These are phyloP conservation scores for Ascochyta rabiei DNA, from an alignment of 2,329 filamentous ascomycete species.

Conservation along the genomic window DNA sequence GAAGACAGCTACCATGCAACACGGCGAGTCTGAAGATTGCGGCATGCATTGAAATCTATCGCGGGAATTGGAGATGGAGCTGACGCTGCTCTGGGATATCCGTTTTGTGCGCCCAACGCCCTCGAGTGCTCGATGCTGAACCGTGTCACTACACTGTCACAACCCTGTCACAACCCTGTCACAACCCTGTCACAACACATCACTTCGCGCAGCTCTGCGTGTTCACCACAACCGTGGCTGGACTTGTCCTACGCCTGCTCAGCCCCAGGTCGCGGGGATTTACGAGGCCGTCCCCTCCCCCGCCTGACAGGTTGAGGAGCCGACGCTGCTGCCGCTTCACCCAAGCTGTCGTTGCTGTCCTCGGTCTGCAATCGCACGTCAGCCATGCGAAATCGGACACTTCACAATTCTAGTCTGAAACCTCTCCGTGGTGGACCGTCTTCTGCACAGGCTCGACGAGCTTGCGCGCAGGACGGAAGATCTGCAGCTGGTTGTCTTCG, in stretches of 20 bases:
- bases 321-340: not conserved
- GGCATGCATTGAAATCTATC: not conserved
- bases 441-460: conserved; percentile 46
- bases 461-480: conserved; percentile 61
- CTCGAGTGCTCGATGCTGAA: not conserved
- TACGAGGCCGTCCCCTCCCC: not conserved
- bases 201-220: not conserved
- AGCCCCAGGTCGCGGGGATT: not conserved
- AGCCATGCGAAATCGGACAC: not conserved
- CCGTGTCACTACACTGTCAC: too few species aligned
- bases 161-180: too few species aligned
- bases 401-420: conserved; percentile 41
- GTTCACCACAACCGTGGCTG: not conserved
- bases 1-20: too few species aligned
- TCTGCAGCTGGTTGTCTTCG: conserved; percentile 95
- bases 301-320: not conserved
- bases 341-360: not conserved
- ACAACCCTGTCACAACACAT: not conserved
- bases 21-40: too few species aligned
- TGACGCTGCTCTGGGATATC: conserved; percentile 15
- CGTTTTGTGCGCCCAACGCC: conserved; percentile 18
- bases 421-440: conserved; percentile 46
- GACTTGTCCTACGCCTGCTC: not conserved
- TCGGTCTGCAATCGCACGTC: not conserved
- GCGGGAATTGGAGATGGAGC: not conserved